Evolutionary conservation across 2,329 filamentous ascomycete genomes (phyloP).

Genomic region (Pezicula radicicola): DNA sequence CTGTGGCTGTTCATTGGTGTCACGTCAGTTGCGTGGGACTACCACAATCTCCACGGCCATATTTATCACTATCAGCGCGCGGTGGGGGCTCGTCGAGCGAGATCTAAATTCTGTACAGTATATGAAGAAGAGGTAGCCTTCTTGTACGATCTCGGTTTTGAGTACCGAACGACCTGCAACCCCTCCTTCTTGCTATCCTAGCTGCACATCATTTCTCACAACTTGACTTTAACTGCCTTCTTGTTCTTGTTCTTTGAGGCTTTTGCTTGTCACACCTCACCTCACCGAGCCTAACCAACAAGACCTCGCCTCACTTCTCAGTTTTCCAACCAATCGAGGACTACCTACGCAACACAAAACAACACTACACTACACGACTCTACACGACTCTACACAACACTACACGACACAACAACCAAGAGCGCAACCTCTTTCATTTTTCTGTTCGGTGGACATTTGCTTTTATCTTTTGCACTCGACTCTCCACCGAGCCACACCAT

Average conservation of each 20-base stretch:
- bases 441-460: constrained; percentile 20
- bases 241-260: no score
- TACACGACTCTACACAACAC: no score
- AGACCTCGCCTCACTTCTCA: background rate
- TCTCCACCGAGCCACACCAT: constrained; percentile 1
- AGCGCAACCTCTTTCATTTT: constrained; percentile 10
- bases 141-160: constrained; percentile 16
- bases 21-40: constrained; percentile 4
- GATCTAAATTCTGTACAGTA: constrained; percentile 12
- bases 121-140: constrained; percentile 21
- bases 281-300: constrained; percentile 65
- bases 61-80: constrained; percentile 7
- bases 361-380: no score
- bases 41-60: constrained; percentile 7
- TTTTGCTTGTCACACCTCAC: constrained; percentile 12
- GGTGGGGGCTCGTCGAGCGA: constrained; percentile 16
- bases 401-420: background rate
- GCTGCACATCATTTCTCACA: constrained; percentile 15
- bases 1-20: constrained; percentile 23
- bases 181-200: constrained; percentile 12
- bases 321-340: constrained; percentile 5
- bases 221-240: no score
- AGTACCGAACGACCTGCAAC: constrained; percentile 18
- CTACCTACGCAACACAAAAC: background rate
- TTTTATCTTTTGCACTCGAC: constrained; percentile 11